Evolutionary conservation across 352 stramenopile genomes (phyloP), one percentile per base, ranked within the genome.

Genomic region (Phytopythium sindhum): DNA sequence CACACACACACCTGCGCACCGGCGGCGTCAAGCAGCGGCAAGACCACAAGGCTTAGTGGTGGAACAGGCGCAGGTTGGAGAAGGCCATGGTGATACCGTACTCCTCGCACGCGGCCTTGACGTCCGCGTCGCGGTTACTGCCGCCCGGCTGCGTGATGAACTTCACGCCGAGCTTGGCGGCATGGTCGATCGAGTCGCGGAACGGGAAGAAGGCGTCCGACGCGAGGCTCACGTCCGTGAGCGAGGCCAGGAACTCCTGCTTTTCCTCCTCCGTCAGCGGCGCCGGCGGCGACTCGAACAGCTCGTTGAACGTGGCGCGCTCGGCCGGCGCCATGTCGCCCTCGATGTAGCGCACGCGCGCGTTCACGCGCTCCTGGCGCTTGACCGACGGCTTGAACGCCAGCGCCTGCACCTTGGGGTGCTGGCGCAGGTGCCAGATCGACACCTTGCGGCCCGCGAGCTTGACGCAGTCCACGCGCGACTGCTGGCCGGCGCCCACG

Each of bases 201-300:
- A 99, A 99, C 35, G 98, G 98, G 85, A 99, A 99, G 87, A 99
- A 99, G 17, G 98, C 98, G 76, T 99, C 98, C 28, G 92, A 98
- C 41, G 93, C 97, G n/a, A 99, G 93, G 52, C 86, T 96, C 35
- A 99, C 93, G 44, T 96, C 75, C 31, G 82, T 82, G 50, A 97
- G 75, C 41, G 87, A 84, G 53, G 81, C 74, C 45, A 99, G 82
- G 78, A 99, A 99, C 23, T 81, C 90, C 14, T 97, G 81, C 85
- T 99, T 99, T 72, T 99, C 97, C 7, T 73, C 83, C 28, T 84
- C 68, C 29, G 97, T 99, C 11, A 99, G 81, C 50, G 95, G 88
- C 73, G 97, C 95, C 9, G 97, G 97, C 44, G 95, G 78, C 26
- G 78, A 79, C 19, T 98, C 91, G 70, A 99, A 99, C 44, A 98